Evolutionary conservation across 2,329 filamentous ascomycete species (phyloP), one percentile per base, ranked within the genome.

Genomic region (Diaporthe nobilis): DNA sequence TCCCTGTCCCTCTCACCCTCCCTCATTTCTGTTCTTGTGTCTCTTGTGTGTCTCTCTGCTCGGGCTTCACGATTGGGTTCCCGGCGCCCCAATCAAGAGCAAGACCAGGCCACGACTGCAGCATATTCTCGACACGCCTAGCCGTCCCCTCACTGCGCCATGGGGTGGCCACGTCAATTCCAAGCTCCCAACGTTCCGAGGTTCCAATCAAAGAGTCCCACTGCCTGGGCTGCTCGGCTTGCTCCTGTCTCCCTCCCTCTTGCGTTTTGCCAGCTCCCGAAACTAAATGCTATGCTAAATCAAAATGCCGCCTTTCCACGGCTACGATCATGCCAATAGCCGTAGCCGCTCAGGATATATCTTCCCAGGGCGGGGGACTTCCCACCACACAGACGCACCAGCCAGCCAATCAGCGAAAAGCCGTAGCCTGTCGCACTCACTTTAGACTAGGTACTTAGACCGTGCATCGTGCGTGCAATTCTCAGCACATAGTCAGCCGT

Each of bases 131-230:
- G 34, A 39, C 55, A 55, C 3, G 44, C 47, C 71, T 55, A 63
- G 57, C 71, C 71, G 37, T 44, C 31, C 25, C 60, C 60, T 55
- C 55, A 49, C 47, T 44, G 47, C 71, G 49, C 42, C 44, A 51
- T 65, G 22, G 12, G 37, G 20, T 49, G 42, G 71, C 71, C 71
- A 73, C 71, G 71, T 73, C 71, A 73, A 65, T 57, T 51, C 58
- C 58, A 55, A 34, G 34, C 39, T 37, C 49, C 57, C 39, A 44
- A 63, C 20, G 9, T 42, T 31, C 34, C 58, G 39, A 65, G 13
- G n/a, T 28, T 20, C 47, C 65, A 55, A 53, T 25, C 63, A 68
- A 20, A 53, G 47, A 53, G 47, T 53, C 49, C 49, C 37, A 37
- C 31, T 37, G 44, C 61, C 61, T 15, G 44, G 28, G 28, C 58